These are phyloP conservation scores for Paraglomus brasilianum DNA, from an alignment of 192 early-diverging fungal genomes.

Conservation along the genomic window DNA sequence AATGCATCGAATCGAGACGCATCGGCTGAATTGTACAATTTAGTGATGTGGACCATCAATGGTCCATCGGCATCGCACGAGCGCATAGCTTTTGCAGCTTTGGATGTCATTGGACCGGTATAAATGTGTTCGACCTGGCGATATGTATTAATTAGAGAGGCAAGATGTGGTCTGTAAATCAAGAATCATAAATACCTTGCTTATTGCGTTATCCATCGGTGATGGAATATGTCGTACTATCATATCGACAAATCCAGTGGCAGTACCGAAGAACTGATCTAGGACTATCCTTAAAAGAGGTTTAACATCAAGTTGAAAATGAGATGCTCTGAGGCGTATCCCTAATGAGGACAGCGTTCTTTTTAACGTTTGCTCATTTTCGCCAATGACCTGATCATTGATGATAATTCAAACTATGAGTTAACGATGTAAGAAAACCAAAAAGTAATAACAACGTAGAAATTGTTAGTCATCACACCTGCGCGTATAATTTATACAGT, in stretches of 20 bases:
- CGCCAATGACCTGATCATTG: conserved; percentile 62
- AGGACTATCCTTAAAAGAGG: conserved; percentile 80
- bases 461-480: conserved; percentile 47
- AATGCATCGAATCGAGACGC: conserved; percentile 86
- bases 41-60: conserved; percentile 89
- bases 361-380: conserved; percentile 71
- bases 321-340: conserved; percentile 75
- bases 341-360: conserved; percentile 72
- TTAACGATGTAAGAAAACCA: background rate
- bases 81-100: conserved; percentile 67
- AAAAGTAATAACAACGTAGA: background rate
- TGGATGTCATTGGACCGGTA: conserved; percentile 58
- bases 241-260: conserved; percentile 92
- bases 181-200: conserved; percentile 39
- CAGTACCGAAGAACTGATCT: conserved; percentile 87
- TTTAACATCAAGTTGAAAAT: conserved; percentile 81
- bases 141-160: background rate
- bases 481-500: conserved; percentile 90
- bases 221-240: conserved; percentile 73
- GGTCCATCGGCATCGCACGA: conserved; percentile 86
- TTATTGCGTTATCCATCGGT: conserved; percentile 71
- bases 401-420: background rate
- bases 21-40: conserved; percentile 86
- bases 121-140: conserved; percentile 55
- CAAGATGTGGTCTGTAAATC: too few relatives aligned